Evolutionary conservation across 106 monocot species (phyloP).

Genomic region (Vanilla planifolia): DNA sequence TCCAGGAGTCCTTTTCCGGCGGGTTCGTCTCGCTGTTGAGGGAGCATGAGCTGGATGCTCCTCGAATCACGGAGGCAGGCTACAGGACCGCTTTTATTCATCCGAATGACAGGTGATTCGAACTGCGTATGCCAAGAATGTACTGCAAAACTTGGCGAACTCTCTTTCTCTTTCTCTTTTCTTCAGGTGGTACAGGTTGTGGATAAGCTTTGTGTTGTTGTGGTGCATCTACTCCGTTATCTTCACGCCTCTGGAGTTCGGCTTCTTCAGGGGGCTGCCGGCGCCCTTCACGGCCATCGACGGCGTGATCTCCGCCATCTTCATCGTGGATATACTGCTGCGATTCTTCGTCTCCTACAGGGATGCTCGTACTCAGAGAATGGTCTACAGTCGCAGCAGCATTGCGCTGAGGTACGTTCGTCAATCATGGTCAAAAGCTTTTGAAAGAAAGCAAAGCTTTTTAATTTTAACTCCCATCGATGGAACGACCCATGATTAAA

Average conservation of each 20-base stretch:
- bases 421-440: too few species aligned
- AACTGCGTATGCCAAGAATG: background rate
- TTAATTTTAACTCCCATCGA: too few species aligned
- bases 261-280: conserved; percentile 61
- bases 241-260: conserved; percentile 76
- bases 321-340: conserved; percentile 39
- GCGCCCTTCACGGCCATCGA: conserved; percentile 25
- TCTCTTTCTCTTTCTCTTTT: background rate
- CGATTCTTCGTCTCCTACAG: conserved; percentile 47
- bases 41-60: conserved; percentile 26
- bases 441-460: too few species aligned
- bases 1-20: conserved; percentile 41
- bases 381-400: conserved; percentile 29
- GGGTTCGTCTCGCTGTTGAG: conserved; percentile 36
- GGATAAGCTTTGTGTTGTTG: conserved; percentile 36
- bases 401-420: conserved; percentile 39
- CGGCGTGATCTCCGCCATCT: conserved; percentile 23
- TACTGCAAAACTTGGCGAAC: background rate
- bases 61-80: conserved; percentile 18
- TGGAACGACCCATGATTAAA: too few species aligned
- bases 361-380: conserved; percentile 40
- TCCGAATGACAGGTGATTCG: conserved; percentile 56
- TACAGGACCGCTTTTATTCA: conserved; percentile 28
- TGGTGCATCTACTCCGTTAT: conserved; percentile 69
- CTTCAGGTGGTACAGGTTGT: conserved; percentile 36